These are phyloP conservation scores for Globisporangium cylindrosporum DNA, from an alignment of 352 stramenopile genomes.

Conservation along the genomic window DNA sequence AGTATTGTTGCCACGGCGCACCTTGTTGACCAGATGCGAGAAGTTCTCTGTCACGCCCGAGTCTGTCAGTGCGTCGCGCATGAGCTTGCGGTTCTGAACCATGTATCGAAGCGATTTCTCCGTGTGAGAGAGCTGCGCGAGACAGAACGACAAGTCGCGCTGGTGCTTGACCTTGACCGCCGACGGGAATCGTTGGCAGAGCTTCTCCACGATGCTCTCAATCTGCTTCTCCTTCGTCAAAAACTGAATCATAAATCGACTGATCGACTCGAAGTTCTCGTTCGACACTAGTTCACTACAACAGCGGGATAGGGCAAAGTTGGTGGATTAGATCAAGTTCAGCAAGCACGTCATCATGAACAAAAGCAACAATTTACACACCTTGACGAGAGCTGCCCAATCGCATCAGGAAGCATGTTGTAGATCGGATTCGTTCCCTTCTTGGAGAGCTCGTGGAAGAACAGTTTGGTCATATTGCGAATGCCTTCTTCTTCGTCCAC, in stretches of 20 bases:
- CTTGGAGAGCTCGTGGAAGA: conserved; percentile 97
- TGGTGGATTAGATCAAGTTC: background rate
- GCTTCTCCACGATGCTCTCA: conserved; percentile 88
- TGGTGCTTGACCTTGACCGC: conserved; percentile 64
- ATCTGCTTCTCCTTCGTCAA: conserved; percentile 96
- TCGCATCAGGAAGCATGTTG: conserved; percentile 98
- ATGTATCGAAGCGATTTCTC: conserved; percentile 94
- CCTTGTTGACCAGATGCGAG: conserved; percentile 71
- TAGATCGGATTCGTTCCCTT: conserved; percentile 97
- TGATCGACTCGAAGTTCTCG: conserved; percentile 92
- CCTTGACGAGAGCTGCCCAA: conserved; percentile 89
- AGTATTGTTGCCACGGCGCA: conserved; percentile 37
- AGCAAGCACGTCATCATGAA: background rate
- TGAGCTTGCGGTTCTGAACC: conserved; percentile 84
- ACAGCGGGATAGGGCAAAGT: conserved; percentile 1
- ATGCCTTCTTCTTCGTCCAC: conserved; percentile 93
- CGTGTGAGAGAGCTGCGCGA: conserved; percentile 91
- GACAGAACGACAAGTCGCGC: conserved; percentile 93
- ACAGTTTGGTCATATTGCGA: conserved; percentile 91
- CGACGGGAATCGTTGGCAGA: conserved; percentile 92
- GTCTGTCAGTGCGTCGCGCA: conserved; percentile 92
- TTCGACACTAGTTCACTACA: conserved; percentile 74
- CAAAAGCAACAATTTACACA: conserved; percentile 16
- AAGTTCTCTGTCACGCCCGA: conserved; percentile 91
- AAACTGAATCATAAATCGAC: conserved; percentile 96